A percentile compares a stretch with the other conserved stretches of the same genome.
Conservation (phyloP, 2,329 filamentous ascomycete species). For the Scedosporium apiospermum region DNA sequence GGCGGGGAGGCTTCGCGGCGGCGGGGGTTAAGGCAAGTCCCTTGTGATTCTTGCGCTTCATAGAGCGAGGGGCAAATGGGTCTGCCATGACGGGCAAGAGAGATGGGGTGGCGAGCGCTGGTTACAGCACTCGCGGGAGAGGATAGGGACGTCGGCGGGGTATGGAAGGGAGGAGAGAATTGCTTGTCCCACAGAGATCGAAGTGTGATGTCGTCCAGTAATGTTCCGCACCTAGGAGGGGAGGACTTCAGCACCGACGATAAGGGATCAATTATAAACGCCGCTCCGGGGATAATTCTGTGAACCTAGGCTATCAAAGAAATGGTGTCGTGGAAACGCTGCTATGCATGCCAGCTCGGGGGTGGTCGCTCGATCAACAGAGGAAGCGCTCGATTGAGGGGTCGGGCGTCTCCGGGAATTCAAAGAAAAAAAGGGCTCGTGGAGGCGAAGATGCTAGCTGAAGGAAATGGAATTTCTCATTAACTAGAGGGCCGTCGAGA, state of each 20-base stretch:
- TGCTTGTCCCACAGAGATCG: no score
- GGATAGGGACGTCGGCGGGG: no score
- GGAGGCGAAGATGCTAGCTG: not conserved
- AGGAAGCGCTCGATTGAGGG: not conserved
- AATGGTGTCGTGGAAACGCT: not conserved
- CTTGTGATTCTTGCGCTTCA: conserved; percentile 99
- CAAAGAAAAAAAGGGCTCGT: not conserved
- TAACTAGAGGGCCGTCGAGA: not conserved
- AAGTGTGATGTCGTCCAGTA: no score
- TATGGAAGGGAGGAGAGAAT: no score
- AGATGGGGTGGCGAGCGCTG: not conserved
- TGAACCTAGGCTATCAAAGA: not conserved
- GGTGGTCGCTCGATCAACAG: not conserved
- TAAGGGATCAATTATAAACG: no score
- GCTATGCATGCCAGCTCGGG: not conserved
- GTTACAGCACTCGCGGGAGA: not conserved
- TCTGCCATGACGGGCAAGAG: conserved; percentile 43
- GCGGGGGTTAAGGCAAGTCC: conserved; percentile 79
- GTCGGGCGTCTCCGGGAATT: not conserved
- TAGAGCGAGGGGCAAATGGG: conserved; percentile 59
- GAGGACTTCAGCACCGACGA: no score
- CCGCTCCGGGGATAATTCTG: not conserved
- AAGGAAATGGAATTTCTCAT: not conserved
- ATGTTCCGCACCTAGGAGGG: no score
- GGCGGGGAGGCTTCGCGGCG: conserved; percentile 60